Conservation (phyloP, 1,284 basidiomycete species). For the Fistulina hepatica region DNA sequence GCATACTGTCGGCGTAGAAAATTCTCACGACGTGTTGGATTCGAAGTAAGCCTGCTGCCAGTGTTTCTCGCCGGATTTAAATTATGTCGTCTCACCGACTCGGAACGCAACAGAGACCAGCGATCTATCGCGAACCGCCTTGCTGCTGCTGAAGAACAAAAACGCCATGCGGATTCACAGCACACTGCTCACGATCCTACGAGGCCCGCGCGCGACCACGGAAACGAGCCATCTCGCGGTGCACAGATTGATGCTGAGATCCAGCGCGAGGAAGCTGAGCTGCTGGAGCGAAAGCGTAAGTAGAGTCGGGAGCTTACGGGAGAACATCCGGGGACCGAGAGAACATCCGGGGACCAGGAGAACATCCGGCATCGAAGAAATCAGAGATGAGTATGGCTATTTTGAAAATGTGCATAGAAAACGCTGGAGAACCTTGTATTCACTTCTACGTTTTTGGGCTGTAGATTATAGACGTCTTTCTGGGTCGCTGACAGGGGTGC, state of each 20-base stretch:
- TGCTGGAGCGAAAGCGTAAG: no score
- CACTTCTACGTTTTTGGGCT: no score
- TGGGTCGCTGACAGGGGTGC: no score
- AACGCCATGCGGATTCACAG: slow-evolving; percentile 7
- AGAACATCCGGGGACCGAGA: no score
- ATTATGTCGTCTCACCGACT: neutral
- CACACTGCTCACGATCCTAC: slow-evolving; percentile 27
- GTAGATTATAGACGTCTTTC: no score
- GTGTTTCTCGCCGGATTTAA: neutral
- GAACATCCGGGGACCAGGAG: no score
- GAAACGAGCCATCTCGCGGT: slow-evolving; percentile 50
- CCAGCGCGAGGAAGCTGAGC: slow-evolving; percentile 41
- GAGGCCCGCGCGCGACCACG: slow-evolving; percentile 35
- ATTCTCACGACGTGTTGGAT: slow-evolving; percentile 28
- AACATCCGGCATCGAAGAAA: no score
- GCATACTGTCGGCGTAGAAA: slow-evolving; percentile 6
- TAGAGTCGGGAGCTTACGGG: no score
- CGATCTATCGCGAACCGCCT: slow-evolving; percentile 30
- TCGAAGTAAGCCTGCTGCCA: slow-evolving; percentile 25
- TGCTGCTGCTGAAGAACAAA: slow-evolving; percentile 23
- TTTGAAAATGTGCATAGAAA: no score
- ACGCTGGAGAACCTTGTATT: no score
- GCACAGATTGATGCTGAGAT: slow-evolving; percentile 52
- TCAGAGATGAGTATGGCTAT: no score
- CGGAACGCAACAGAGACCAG: slow-evolving; percentile 24